Evolutionary conservation across 1,284 basidiomycete species (phyloP), one percentile per base, ranked within the genome.

Genomic region (Hemileia vastatrix): DNA sequence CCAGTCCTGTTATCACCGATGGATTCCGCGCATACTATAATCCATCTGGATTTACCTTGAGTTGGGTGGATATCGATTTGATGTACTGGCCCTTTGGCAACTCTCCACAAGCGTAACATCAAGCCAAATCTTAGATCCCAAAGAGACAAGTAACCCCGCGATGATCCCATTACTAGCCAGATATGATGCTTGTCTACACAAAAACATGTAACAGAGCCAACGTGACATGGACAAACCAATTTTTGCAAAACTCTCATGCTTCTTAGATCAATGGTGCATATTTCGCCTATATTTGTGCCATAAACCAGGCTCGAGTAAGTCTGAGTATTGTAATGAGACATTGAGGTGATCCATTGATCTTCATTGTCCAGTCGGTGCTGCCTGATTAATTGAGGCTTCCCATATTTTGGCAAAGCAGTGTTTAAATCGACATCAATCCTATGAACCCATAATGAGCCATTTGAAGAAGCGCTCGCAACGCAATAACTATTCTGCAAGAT

Each of bases 91-190:
- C 67, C 63, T 79, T 80, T 11, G 0, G 70, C 67, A 0, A 85
- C 84, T 66, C 84, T 83, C 93, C 93, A 96, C 54, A 84, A 87
- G 73, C 87, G 86, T 68, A 97, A 79, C 4, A 88, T 78, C n/a
- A 97, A 78, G 0, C 90, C 90, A 68, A 97, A 97, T 1, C 94
- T 84, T 55, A 92, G 82, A 77, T 98, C 94, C 92, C 93, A 97
- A 1, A 97, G 80, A 2, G 86, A 84, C 5, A 97, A 78, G 6
- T 86, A 82, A 3, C 94, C 94, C 1, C 83, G 83, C 1, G 86
- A 83, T 0, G 93, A 94, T 1, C 90, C 93, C 31, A 88, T 84
- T 4, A 94, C 80, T 36, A 92, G 79, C 94, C 94, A 97, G 3
- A 87, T 83, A 24, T 83, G 83, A 68, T 86, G 87, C 24, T 83